Percentiles rank a stretch among this genome's conserved stretches.
These are phyloP conservation scores for Phialemoniopsis sp. DNA, from an alignment of 2,329 filamentous ascomycete genomes.

Conservation along the genomic window DNA sequence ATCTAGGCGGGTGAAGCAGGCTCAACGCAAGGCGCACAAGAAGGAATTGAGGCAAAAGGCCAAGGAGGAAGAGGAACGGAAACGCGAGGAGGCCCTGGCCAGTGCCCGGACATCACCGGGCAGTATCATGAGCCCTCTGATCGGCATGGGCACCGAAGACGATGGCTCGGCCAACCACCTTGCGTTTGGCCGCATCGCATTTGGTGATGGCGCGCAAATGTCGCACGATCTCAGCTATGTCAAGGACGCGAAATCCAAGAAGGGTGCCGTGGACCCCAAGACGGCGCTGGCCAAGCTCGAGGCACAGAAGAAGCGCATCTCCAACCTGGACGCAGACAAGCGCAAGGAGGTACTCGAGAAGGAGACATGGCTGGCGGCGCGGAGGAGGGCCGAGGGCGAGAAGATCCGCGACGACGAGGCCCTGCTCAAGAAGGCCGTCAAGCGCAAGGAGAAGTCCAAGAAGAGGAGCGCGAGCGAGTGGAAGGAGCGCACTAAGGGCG, in stretches of 20 bases:
- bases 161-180: constrained; percentile 61
- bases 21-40: constrained; percentile 81
- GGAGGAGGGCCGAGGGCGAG: constrained; percentile 84
- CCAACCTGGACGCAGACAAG: constrained; percentile 72
- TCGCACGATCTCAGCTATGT: constrained; percentile 68
- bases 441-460: constrained; percentile 87
- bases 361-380: constrained; percentile 88
- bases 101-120: constrained; percentile 57
- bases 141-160: constrained; percentile 29
- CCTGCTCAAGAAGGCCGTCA: constrained; percentile 88
- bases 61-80: constrained; percentile 72
- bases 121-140: constrained; percentile 50
- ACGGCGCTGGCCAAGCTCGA: constrained; percentile 83
- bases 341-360: constrained; percentile 87
- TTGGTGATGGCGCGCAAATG: constrained; percentile 77
- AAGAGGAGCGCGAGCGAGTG: constrained; percentile 90
- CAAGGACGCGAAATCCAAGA: constrained; percentile 53
- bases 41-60: constrained; percentile 76
- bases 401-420: constrained; percentile 83
- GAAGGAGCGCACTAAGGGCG: constrained; percentile 66
- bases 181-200: constrained; percentile 87
- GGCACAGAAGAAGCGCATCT: constrained; percentile 78
- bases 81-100: constrained; percentile 57
- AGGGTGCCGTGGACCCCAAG: constrained; percentile 74
- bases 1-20: constrained; percentile 79